Base-by-base conservation (phyloP, 169 alveolate species). In the Plasmodium fragile region DNA sequence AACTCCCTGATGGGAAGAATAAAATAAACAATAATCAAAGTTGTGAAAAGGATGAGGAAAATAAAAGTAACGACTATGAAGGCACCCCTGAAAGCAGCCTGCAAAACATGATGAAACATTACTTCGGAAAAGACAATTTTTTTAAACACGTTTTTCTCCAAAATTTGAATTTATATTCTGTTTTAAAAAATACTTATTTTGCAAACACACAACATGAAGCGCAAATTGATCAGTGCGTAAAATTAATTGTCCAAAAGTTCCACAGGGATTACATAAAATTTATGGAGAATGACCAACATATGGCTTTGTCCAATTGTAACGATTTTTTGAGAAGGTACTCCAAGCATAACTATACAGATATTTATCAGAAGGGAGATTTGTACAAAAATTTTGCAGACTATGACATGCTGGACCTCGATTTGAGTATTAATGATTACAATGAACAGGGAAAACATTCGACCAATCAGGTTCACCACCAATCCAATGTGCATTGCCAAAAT, bases 121-220 rank as follows among this genome's bases (percentile, higher is more conserved):
- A 87, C 45, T 87, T 77, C 52, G 82, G 69, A 16, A 53, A 87
- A 1, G 36, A 65, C 32, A 55, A 87, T 36, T 32, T 34, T 53
- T 87, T 87, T 34, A 34, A 78, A 87, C 77, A 71, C 39, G 1
- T 87, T 22, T 87, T 87, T 39, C 81, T 78, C n/a, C 89, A 53
- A 22, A 87, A 87, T 75, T 6, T 87, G 34, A 77, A 87, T 75
- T 87, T 87, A 8, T 87, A 87, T 41, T 87, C 93, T 3, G 43
- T 87, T 22, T 11, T 78, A 32, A 75, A 87, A 30, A 77, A 87
- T 45, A 87, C 83, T 0, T 87, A 87, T n/a, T 7, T 87, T n/a
- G 13, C 53, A n/a, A 87, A 28, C 16, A 36, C 18, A 36, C 49
- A 77, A 71, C 77, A 77, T 22, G 81, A 53, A 10, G 52, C 59